Conservation (phyloP, 371 early-diverging fungal genomes). For the Saksenaea oblongispora region DNA sequence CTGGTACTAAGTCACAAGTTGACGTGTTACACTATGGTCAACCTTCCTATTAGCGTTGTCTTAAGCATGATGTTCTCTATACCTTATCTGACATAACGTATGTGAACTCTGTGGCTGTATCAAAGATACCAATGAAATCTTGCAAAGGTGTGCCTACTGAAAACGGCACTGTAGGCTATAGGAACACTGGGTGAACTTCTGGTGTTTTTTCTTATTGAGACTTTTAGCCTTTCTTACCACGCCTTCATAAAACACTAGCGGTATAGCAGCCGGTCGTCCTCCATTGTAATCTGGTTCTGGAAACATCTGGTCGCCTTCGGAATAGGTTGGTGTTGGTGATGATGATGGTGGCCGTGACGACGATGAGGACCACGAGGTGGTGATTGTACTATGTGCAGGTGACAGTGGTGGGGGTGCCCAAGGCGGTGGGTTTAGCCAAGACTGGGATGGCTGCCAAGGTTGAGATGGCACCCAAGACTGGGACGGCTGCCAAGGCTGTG, state of each 20-base stretch:
- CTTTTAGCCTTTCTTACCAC: constrained; percentile 9
- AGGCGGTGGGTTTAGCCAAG: no score
- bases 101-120: constrained; percentile 32
- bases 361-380: no score
- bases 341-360: no score
- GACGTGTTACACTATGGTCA: constrained; percentile 17
- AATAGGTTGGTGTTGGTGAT: neutral
- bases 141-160: constrained; percentile 30
- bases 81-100: constrained; percentile 28
- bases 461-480: no score
- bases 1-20: constrained; percentile 17
- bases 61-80: neutral
- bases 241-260: constrained; percentile 10
- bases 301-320: constrained; percentile 12
- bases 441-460: no score
- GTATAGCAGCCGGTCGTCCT: constrained; percentile 7
- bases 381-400: no score
- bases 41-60: no score
- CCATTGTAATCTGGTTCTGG: constrained; percentile 2
- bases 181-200: neutral
- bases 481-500: no score
- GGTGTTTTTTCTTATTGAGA: neutral
- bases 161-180: constrained; percentile 14
- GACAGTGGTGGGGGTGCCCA: no score
- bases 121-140: constrained; percentile 30